These are phyloP conservation scores for Fusarium sp. DNA, from an alignment of 2,329 filamentous ascomycete genomes.

Conservation along the genomic window DNA sequence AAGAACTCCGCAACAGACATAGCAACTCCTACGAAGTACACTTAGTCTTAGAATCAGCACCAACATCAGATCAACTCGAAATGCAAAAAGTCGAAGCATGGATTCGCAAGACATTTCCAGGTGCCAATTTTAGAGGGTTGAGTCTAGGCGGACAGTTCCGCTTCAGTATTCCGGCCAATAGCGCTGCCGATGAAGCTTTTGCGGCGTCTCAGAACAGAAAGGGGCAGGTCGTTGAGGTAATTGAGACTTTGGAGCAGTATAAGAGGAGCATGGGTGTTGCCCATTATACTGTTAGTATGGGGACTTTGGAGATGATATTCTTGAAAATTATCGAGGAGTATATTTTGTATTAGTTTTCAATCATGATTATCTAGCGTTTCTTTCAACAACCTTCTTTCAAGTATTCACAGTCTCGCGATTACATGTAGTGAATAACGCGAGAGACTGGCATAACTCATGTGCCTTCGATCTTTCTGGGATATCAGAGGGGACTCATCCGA, in stretches of 20 bases:
- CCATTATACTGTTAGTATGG: conserved; percentile 1
- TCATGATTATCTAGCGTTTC: background rate
- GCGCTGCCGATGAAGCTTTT: background rate
- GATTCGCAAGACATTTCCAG: background rate
- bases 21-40: conserved; percentile 82
- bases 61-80: conserved; percentile 62
- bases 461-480: too few species aligned
- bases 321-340: background rate
- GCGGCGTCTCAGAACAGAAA: background rate
- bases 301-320: conserved; percentile 1
- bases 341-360: background rate
- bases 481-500: background rate
- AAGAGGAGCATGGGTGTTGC: background rate
- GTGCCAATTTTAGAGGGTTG: background rate
- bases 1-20: conserved; percentile 73
- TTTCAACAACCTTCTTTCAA: accelerated
- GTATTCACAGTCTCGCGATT: accelerated
- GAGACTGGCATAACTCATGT: background rate
- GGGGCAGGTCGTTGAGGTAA: background rate
- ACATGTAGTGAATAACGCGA: background rate
- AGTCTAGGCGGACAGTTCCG: background rate
- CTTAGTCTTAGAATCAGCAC: conserved; percentile 75
- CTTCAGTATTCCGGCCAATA: background rate
- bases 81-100: background rate
- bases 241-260: background rate